Evolutionary conservation across 352 stramenopile genomes (phyloP), one percentile per base, ranked within the genome.

Genomic region (Phytophthora ramorum): DNA sequence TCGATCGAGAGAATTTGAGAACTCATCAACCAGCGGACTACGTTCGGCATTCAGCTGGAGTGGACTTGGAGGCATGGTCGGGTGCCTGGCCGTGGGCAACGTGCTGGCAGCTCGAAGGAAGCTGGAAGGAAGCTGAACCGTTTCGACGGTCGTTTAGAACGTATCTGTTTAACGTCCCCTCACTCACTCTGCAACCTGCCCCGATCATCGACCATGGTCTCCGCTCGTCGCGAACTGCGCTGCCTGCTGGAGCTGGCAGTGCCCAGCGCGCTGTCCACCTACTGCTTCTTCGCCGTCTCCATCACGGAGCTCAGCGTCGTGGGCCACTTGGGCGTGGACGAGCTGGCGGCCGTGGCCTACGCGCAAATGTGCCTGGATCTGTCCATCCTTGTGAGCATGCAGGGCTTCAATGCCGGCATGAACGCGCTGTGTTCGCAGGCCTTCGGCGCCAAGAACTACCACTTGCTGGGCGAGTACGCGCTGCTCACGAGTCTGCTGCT

Each of bases 381-480:
- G 37, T 86, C 80, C 9, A 89, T 84, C 43, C 78, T 92, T 30
- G 70, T 95, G 19, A 87, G 91, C 60, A 92, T 91, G 80, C 86
- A 93, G 54, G 79, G 87, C 40, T 90, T 95, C 53, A 92, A 91
- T 56, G 71, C 83, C 45, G 86, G 86, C 24, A 84, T 95, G 63
- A 96, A 92, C 62, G 68, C 84, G 46, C 80, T 97, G 17, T 92
- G 78, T 62, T 93, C 85, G 44, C 89, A 97, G 57, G 89, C 89
- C 19, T 93, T 95, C 45, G 90, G 90, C 16, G 87, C 88, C 51
- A 89, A 89, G 50, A 96, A 96, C 70, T 93, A 77, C 47, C 67
- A 85, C 14, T 51, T 96, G 19, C 58, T 93, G n/a, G 79, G 73
- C 24, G 73, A 84, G 50, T 93, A 91, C 64, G 74, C 75, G 45